These are phyloP conservation scores for Sequoia sempervirens DNA, from an alignment of 75 land plant species.

Conservation along the genomic window DNA sequence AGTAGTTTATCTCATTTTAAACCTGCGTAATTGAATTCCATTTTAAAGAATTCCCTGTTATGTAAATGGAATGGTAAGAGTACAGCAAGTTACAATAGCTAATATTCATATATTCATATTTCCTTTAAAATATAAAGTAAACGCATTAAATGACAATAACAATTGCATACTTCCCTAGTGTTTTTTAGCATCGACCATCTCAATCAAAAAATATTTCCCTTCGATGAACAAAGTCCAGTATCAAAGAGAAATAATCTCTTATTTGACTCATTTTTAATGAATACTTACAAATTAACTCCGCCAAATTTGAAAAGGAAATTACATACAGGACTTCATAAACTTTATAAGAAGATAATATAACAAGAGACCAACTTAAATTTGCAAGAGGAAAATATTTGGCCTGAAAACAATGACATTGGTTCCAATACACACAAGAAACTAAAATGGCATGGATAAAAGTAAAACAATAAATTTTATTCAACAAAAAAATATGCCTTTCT, in stretches of 20 bases:
- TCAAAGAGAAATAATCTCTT: not conserved
- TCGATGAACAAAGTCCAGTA: not conserved
- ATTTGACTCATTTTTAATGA: not conserved
- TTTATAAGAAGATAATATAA: not conserved
- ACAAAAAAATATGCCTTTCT: not conserved
- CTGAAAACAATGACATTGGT: not conserved
- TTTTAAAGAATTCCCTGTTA: too few relatives aligned
- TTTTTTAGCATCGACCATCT: not conserved
- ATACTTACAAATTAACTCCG: not conserved
- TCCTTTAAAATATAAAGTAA: not conserved
- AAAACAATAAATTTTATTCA: not conserved
- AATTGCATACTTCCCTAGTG: not conserved
- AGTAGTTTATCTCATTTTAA: too few relatives aligned
- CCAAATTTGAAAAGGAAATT: not conserved
- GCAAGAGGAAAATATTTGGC: not conserved
- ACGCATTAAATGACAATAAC: not conserved
- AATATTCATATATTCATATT: not conserved
- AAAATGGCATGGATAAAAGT: constrained; percentile 6
- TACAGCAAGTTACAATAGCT: not conserved
- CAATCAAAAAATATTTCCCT: not conserved
- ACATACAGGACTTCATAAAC: not conserved
- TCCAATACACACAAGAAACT: not conserved
- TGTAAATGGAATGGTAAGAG: not conserved
- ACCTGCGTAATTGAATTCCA: too few relatives aligned
- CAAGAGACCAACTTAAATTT: not conserved